Evolutionary conservation across 2,329 filamentous ascomycete genomes (phyloP).

Genomic region (Emergomyces africanus): DNA sequence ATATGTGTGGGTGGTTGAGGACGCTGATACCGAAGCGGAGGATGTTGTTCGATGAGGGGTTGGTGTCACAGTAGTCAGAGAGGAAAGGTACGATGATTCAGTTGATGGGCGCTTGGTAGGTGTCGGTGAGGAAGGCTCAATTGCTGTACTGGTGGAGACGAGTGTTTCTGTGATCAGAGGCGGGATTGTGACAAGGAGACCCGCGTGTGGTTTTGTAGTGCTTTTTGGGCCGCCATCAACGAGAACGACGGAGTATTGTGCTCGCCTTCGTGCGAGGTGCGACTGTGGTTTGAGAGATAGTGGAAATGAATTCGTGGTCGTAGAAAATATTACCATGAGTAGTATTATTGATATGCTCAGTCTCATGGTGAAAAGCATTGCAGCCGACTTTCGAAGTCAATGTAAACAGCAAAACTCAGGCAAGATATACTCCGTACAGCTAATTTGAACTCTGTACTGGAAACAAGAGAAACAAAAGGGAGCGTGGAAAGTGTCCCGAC

Average conservation of each 20-base stretch:
- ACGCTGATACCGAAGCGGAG: background rate
- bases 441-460: background rate
- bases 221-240: constrained; percentile 10
- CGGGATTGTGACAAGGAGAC: constrained; percentile 8
- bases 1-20: background rate
- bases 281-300: background rate
- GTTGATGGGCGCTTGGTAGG: background rate
- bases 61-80: background rate
- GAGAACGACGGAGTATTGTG: constrained; percentile 12
- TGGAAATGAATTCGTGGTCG: background rate
- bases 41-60: background rate
- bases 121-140: background rate
- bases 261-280: constrained; percentile 2
- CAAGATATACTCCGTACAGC: background rate
- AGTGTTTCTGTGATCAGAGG: constrained; percentile 8
- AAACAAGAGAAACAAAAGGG: background rate
- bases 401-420: background rate
- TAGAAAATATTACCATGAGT: constrained; percentile 5
- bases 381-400: background rate
- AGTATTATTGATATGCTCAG: constrained; percentile 10
- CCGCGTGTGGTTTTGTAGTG: constrained; percentile 1
- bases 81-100: background rate
- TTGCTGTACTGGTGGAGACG: constrained; percentile 5
- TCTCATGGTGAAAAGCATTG: background rate
- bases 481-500: background rate